Evolutionary conservation across 2,329 filamentous ascomycete genomes (phyloP), one percentile per base, ranked within the genome.

Genomic region (Penicillium sp.): DNA sequence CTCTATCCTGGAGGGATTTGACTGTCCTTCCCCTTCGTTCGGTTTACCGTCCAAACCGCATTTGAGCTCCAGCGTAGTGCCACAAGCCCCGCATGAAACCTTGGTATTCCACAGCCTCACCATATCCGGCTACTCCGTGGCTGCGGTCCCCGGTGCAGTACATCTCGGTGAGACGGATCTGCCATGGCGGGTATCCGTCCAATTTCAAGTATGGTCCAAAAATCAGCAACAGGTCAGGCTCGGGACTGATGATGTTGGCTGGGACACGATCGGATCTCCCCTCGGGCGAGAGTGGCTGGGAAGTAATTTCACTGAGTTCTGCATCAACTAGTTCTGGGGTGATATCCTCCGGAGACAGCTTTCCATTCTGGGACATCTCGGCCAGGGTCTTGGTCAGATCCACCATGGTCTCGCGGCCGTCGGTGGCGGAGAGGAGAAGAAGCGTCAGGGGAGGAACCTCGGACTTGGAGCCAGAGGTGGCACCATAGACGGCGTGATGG

Each of bases 171-270:
- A 99, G 78, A 42, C 94, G 85, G 58, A 97, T 84, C 75, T 97
- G 94, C 94, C 94, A 99, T 1, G 94, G 94, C 9, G 94, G 94
- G 71, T 97, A 99, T 9, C 94, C 92, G 51, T 91, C 87, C 43
- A 99, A 77, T 70, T 92, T 87, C 51, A 97, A 85, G 48, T 86
- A 85, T 4, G 92, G 90, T 1, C 89, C 86, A 72, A 99, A 99
- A 8, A 96, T 78, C 52, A 99, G 84, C 55, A 99, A 78, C 14
- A 99, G 79, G 71, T 97, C 92, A 2, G 94, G 94, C 75, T 99
- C 93, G 9, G 84, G 82, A 82, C 95, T 94, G 57, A 96, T 86
- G 49, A 61, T 49, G 2, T 50, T 52, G 14, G 15, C 25, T 11
- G 53, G 48, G 20, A 54, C 26, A 56, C 42, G 33, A 7, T 53